Base-by-base conservation (phyloP, 2,329 filamentous ascomycete species). In the Pezicula radicicola region DNA sequence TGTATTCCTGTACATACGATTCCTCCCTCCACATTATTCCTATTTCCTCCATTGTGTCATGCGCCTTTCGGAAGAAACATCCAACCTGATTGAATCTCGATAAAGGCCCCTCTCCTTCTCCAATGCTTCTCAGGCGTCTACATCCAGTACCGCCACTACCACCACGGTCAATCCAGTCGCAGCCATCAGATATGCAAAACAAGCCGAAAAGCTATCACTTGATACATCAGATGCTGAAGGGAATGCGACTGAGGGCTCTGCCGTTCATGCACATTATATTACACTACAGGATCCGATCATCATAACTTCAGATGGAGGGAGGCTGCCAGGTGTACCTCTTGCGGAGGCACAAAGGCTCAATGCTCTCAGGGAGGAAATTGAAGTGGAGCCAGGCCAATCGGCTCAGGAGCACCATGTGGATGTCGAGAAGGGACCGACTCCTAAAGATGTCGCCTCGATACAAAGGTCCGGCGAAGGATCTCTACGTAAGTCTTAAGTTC, bases 231-330 rank as follows among this genome's bases (percentile, higher is more conserved):
- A 65, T 15, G 54, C 63, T 46, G 52, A 70, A 16, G 45, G 41
- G 7, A 46, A 55, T 36, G 55, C 56, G 5, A 47, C 55, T 4
- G 58, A 72, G 47, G 73, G 27, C 10, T 25, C 83, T 13, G 85
- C 85, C 1, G 72, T 85, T 46, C 75, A 85, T 63, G 86, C 87
- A 28, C 77, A 70, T n/a, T 83, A 79, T 55, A 71, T 86, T 30
- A 92, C 88, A 0, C 79, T 85, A 0, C 81, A 86, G 46, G 88
- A 92, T 65, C 81, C 87, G 0, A 81, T 91, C 15, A 81, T 92
- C 43, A 73, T 85, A 49, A 90, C 87, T 1, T 77, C 79, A 13
- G 80, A 87, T 64, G 87, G 87, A 28, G 77, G 79, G 44, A 75
- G 87, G 37, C 67, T 91, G 6, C 88, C 88, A 0, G 79, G 80